Evolutionary conservation across 2,329 filamentous ascomycete genomes (phyloP).

Genomic region (Ophiobolus disseminans): DNA sequence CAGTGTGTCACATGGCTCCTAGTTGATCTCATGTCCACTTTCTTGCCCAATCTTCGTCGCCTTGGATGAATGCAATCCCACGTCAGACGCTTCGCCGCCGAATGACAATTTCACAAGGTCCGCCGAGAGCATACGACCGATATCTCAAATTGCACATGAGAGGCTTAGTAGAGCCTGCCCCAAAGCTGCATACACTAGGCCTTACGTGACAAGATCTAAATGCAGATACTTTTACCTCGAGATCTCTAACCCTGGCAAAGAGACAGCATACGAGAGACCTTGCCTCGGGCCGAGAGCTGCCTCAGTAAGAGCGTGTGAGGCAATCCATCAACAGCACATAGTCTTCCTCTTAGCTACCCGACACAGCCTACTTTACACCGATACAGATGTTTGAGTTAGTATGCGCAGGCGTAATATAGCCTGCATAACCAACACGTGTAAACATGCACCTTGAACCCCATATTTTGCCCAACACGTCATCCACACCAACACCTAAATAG

Average conservation of each 20-base stretch:
- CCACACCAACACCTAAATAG: not conserved
- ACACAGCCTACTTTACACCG: no score
- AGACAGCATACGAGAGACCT: not conserved
- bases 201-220: not conserved
- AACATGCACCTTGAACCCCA: conserved; percentile 5
- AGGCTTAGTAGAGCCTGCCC: conserved; percentile 1
- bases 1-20: no score
- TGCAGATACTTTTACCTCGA: not conserved
- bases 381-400: not conserved
- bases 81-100: not conserved
- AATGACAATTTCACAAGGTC: not conserved
- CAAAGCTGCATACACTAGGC: not conserved
- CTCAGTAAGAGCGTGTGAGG: no score
- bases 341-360: no score
- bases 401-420: not conserved
- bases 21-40: no score
- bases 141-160: not conserved
- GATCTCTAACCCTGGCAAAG: no score
- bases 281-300: not conserved
- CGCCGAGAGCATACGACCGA: no score
- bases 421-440: not conserved
- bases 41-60: no score
- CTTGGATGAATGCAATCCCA: not conserved
- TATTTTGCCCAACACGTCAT: conserved; percentile 13
- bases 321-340: no score